Conservation (phyloP, 2,329 filamentous ascomycete species). For the Aspergillus pseudoviridinutans region DNA sequence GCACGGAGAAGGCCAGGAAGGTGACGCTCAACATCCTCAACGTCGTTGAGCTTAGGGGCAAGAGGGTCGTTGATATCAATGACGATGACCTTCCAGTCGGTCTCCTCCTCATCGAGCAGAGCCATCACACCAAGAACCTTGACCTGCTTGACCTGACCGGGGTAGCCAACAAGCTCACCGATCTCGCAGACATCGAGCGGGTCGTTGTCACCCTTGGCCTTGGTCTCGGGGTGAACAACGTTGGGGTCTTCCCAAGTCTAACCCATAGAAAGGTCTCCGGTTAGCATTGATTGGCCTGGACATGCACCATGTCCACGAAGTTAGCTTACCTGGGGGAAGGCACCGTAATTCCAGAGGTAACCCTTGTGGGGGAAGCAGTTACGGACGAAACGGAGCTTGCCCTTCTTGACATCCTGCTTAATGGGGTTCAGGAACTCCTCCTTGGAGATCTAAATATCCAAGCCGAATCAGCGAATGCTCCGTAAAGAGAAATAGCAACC, state of each 20-base stretch:
- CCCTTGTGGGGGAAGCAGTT: conserved; percentile 99
- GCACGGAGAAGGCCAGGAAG: conserved; percentile 93
- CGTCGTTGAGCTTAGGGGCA: conserved; percentile 92
- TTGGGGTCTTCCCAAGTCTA: conserved; percentile 99
- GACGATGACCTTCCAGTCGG: conserved; percentile 99
- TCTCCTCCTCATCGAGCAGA: conserved; percentile 98
- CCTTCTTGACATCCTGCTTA: conserved; percentile 99
- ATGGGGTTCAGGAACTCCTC: conserved; percentile 97
- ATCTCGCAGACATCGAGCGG: conserved; percentile 99
- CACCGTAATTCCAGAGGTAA: conserved; percentile 99
- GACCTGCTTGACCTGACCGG: conserved; percentile 98
- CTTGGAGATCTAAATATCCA: conserved; percentile 79
- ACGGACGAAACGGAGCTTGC: conserved; percentile 97
- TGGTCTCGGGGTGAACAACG: conserved; percentile 92
- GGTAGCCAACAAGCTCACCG: conserved; percentile 93
- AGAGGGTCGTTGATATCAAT: conserved; percentile 98
- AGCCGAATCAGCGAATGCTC: conserved; percentile 14
- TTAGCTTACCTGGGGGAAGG: conserved; percentile 83
- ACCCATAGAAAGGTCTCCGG: not conserved
- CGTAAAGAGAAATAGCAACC: not conserved
- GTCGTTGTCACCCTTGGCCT: conserved; percentile 99
- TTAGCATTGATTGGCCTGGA: not conserved
- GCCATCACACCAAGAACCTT: conserved; percentile 99
- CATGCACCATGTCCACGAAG: not conserved
- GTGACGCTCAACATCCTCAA: conserved; percentile 98